Evolutionary conservation across 371 early-diverging fungal species (phyloP), one percentile per base, ranked within the genome.

Genomic region (Syncephalastrum racemosum): DNA sequence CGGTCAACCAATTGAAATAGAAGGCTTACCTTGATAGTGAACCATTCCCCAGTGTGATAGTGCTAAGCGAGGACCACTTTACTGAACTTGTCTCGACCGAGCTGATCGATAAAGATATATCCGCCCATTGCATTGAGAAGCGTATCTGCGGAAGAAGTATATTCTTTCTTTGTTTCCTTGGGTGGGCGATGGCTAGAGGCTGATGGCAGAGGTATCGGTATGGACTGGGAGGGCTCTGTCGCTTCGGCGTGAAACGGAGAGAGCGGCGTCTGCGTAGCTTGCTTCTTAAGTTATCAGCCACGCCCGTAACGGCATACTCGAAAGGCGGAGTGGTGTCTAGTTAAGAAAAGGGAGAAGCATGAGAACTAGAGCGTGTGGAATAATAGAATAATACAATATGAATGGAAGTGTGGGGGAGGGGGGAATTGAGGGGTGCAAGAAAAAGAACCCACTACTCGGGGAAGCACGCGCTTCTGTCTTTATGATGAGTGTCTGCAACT

Each of bases 71-170:
- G 78, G 62, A 93, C 90, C 20, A 95, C 97, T 50, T 87, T 81
- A 57, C 91, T 89, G 60, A 92, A 93, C 58, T 91, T 92, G 22
- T 95, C 95, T 53, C 84, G 88, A 14, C 95, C 97, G 5, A 95
- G 75, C 16, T 84, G 82, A 62, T 80, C 84, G 46, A 85, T 73
- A 51, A 94, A 84, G 2, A 75, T 79, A 68, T 94, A 96, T 62
- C 90, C 85, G n/a, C 92, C 92, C 70, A 87, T 83, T 22, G 75
- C 73, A 46, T 61, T 55, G 14, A 88, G 67, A 36, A 56, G 58
- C 10, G 76, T 52, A 59, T 87, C 88, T 16, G 88, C 84, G 59
- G 84, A 87, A 20, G 64, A 64, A 18, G 68, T 8, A 5, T 23
- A 16, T 4, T 53, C 44, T 19, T 40, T 53, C 18, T 40, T 40